Conservation (phyloP, 164 flowering plant genomes). For the Stephania japonica region DNA sequence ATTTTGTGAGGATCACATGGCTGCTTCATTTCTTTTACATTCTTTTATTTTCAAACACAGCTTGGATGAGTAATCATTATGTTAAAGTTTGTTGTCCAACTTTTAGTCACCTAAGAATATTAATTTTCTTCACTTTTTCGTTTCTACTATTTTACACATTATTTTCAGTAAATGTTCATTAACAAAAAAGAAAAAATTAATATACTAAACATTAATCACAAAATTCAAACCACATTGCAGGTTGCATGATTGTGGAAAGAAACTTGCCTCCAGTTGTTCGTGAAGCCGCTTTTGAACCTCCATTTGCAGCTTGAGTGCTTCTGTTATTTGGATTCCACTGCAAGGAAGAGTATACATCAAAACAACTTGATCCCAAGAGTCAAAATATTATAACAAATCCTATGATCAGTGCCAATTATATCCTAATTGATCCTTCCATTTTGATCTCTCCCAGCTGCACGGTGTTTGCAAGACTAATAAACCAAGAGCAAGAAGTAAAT, state of each 20-base stretch:
- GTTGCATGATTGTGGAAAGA: not conserved
- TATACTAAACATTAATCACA: no score
- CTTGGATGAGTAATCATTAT: no score
- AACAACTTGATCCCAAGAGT: not conserved
- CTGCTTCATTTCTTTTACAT: no score
- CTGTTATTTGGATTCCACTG: slow-evolving; percentile 88
- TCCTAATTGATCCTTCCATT: not conserved
- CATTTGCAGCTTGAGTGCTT: slow-evolving; percentile 90
- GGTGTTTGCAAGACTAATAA: not conserved
- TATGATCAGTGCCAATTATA: not conserved
- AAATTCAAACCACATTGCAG: no score
- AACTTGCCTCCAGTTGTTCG: slow-evolving; percentile 83
- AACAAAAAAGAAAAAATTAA: no score
- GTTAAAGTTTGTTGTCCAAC: no score
- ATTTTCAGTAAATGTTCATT: no score
- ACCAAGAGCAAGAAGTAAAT: not conserved
- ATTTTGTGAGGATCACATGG: no score
- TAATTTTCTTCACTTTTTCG: no score
- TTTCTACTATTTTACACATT: no score
- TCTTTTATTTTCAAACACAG: no score
- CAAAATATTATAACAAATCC: not conserved
- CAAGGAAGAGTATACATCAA: slow-evolving; percentile 7
- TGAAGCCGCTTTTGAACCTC: slow-evolving; percentile 94
- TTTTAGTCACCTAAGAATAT: no score
- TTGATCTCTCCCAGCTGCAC: not conserved